A percentile compares a stretch with the other conserved stretches of the same genome.
Conservation (phyloP, 2,329 filamentous ascomycete species). For the Sclerotinia subarctica region DNA sequence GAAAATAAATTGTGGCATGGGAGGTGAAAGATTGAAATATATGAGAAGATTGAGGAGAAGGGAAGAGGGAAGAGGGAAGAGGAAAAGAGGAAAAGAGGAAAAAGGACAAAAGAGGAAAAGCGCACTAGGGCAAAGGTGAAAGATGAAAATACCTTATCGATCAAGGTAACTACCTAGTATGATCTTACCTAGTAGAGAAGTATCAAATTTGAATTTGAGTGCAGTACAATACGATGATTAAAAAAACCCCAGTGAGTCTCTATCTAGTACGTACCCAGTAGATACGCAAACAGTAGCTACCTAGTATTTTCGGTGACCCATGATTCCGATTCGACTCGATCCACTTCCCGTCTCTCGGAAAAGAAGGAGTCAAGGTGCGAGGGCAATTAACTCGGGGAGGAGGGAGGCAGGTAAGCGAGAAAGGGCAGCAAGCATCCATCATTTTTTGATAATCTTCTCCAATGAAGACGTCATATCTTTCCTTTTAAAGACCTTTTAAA, state of each 20-base stretch:
- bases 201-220: background rate
- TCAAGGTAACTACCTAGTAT: no score
- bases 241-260: background rate
- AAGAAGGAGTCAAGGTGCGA: constrained; percentile 1
- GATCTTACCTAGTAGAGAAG: no score
- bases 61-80: background rate
- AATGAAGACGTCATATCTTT: background rate
- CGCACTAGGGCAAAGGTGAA: background rate
- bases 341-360: constrained; percentile 8
- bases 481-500: background rate
- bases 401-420: background rate
- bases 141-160: background rate
- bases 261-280: background rate
- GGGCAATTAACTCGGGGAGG: background rate
- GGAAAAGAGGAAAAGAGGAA: background rate
- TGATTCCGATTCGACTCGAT: background rate
- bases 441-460: background rate
- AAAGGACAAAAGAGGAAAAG: background rate
- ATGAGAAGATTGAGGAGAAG: background rate
- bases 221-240: background rate
- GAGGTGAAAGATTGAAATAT: constrained; percentile 19
- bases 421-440: constrained; percentile 12
- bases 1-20: background rate
- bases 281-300: background rate
- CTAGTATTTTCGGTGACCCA: background rate